Base-by-base conservation (phyloP, 2,329 filamentous ascomycete genomes). In the Magnaporthales sp. region DNA sequence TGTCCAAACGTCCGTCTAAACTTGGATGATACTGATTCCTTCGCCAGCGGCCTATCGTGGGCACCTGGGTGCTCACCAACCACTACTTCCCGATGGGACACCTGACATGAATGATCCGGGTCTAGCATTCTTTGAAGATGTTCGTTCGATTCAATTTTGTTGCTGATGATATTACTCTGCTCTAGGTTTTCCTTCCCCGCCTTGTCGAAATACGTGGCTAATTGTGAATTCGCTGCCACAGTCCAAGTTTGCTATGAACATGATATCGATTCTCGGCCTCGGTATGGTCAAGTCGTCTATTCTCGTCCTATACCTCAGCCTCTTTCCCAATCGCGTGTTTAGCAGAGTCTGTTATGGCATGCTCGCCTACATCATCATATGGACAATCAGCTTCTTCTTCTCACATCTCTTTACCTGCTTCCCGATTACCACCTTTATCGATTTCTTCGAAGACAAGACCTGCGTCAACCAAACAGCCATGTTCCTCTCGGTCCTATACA, bases 61-160 rank as follows among this genome's bases (percentile, higher is more conserved):
- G 9, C 51, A 56, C n/a, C 19, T 56, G 51, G 51, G n/a, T 56
- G n/a, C n/a, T 56, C n/a, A 56, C 51, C 51, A 56, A 7, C 51
- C 51, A 56, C n/a, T 56, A 56, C n/a, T 56, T 11, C 51, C 51
- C 51, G 51, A 56, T 56, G n/a, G n/a, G 24, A 56, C n/a, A 56
- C 4, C 51, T 8, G 51, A 56, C n/a, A 56, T 56, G n/a, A 56
- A 56, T 19, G 51, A 56, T 56, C 19, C 51, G 9, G 51, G 51
- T 56, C n/a, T 56, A 56, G 51, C n/a, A 56, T 56, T 56, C n/a
- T 56, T 56, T 24, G 51, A 56, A 56, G n/a, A 56, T 56, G n/a
- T 56, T 56, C 51, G 51, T 56, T 56, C n/a, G 24, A n/a, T 7
- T 56, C 51, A n/a, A 56, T 56, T 56, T 19, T n/a, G 51, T 56